phyloP scores from a whole-genome alignment of 2,329 filamentous ascomycete genomes.

The Myrmaecium sp. region DNA sequence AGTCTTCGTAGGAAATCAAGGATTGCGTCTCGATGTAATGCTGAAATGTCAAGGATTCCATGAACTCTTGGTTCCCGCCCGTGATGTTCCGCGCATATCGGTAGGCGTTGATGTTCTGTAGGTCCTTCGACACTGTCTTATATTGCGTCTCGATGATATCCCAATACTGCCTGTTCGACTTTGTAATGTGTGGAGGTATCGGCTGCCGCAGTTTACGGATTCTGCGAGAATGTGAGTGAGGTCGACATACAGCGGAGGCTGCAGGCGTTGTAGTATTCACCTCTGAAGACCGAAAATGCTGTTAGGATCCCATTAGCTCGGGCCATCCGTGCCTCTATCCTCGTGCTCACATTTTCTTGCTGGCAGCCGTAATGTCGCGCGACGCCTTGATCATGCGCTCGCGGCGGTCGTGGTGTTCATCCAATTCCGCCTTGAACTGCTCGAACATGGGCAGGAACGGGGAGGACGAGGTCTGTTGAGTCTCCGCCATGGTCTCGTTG shows the following conservation, averaged over 20 bases:
- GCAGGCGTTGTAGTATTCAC: conserved; percentile 22
- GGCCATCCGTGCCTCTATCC: background rate
- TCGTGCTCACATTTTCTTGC: conserved; percentile 76
- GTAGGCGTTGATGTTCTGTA: conserved; percentile 62
- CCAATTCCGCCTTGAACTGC: conserved; percentile 68
- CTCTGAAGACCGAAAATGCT: conserved; percentile 77
- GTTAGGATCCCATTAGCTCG: conserved; percentile 1
- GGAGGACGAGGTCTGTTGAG: conserved; percentile 16
- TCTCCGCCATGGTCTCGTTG: conserved; percentile 18
- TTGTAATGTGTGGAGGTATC: conserved; percentile 50
- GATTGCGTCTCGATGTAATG: conserved; percentile 69
- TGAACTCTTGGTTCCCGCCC: conserved; percentile 74
- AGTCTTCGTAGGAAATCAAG: conserved; percentile 52
- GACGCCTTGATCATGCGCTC: conserved; percentile 84
- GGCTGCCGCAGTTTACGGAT: conserved; percentile 42
- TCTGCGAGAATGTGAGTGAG: conserved; percentile 23
- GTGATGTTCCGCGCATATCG: conserved; percentile 69
- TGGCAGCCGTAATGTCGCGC: conserved; percentile 79
- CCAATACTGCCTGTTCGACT: conserved; percentile 53
- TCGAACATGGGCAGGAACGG: conserved; percentile 59
- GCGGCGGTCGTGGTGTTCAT: conserved; percentile 84
- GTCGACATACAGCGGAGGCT: background rate
- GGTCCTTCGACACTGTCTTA: conserved; percentile 48
- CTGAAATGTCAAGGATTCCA: conserved; percentile 78
- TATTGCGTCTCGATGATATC: conserved; percentile 57